These are phyloP conservation scores for Phaffia tasmanica DNA, from an alignment of 768 basidiomycete genomes.

Conservation along the genomic window DNA sequence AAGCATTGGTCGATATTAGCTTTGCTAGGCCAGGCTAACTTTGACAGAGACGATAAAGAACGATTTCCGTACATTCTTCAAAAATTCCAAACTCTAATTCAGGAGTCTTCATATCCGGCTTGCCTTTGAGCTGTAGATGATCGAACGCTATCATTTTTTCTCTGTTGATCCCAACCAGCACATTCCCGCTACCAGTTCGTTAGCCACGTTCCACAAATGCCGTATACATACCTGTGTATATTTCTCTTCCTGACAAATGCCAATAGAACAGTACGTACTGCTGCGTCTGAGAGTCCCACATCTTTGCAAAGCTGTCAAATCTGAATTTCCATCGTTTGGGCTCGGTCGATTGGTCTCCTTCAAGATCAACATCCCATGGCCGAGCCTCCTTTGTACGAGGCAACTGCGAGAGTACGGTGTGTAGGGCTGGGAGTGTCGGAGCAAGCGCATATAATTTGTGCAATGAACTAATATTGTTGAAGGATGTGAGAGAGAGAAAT, in stretches of 20 bases:
- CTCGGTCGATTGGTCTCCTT: too few species aligned
- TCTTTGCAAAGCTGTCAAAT: too few species aligned
- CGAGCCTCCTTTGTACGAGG: too few species aligned
- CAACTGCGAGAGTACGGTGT: too few species aligned
- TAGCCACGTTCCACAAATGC: too few species aligned
- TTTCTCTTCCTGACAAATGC: too few species aligned
- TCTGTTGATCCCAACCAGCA: conserved; percentile 4
- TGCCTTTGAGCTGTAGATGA: conserved; percentile 72
- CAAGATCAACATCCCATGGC: too few species aligned
- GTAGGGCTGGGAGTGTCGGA: neutral
- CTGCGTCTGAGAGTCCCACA: too few species aligned
- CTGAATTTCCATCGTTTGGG: too few species aligned
- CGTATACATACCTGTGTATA: too few species aligned
- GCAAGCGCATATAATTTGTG: conserved; percentile 20
- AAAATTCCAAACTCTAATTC: conserved; percentile 62
- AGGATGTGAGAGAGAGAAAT: neutral
- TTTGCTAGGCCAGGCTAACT: neutral
- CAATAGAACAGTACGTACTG: too few species aligned
- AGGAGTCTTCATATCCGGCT: conserved; percentile 69
- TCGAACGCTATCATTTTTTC: conserved; percentile 61
- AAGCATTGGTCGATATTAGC: neutral
- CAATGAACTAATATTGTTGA: conserved; percentile 12
- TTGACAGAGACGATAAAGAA: neutral
- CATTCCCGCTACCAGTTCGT: too few species aligned
- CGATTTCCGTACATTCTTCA: conserved; percentile 63